These are phyloP conservation scores for Rhizophagus clarus DNA, from an alignment of 192 early-diverging fungal species.

Conservation along the genomic window DNA sequence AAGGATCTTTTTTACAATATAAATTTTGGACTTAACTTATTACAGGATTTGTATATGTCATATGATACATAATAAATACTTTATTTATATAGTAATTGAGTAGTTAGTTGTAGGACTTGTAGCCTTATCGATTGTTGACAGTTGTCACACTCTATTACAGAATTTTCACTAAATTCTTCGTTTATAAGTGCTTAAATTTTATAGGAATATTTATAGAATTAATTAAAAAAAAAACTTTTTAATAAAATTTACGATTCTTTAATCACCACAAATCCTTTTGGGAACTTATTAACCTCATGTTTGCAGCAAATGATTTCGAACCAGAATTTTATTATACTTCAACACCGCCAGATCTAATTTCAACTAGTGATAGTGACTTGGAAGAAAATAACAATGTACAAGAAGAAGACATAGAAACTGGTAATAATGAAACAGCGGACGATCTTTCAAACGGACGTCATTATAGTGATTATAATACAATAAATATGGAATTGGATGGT, in stretches of 20 bases:
- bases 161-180: background rate
- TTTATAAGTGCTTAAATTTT: background rate
- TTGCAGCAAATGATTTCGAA: conserved; percentile 14
- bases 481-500: conserved; percentile 22
- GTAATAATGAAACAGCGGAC: background rate
- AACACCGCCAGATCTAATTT: conserved; percentile 7
- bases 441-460: background rate
- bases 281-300: background rate
- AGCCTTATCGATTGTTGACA: background rate
- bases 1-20: background rate
- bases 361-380: conserved; percentile 2
- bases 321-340: conserved; percentile 3
- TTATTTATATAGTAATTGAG: background rate
- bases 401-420: conserved; percentile 1
- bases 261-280: background rate
- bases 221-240: background rate
- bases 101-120: background rate
- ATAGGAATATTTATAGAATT: background rate
- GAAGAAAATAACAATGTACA: conserved; percentile 9
- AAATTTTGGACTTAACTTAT: background rate
- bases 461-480: conserved; percentile 10
- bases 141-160: background rate
- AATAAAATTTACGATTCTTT: background rate
- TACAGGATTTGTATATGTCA: background rate
- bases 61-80: background rate